These are phyloP conservation scores for Calycina herbarum DNA, from an alignment of 2,329 filamentous ascomycete genomes.

Conservation along the genomic window DNA sequence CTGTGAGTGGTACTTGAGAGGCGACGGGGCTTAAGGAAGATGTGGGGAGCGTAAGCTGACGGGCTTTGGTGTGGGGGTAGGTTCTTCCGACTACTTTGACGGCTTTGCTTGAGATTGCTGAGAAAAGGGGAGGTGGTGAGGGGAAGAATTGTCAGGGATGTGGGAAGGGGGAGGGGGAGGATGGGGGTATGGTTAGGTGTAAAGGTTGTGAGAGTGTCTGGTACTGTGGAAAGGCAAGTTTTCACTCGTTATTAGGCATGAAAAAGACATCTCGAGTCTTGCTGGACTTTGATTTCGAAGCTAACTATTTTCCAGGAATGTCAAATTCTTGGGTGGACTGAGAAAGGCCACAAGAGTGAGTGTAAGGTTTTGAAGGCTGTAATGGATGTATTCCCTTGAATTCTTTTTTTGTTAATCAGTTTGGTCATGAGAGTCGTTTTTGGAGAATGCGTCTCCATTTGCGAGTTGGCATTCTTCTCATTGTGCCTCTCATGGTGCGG, in stretches of 20 bases:
- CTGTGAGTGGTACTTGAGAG: conserved; percentile 16
- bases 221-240: conserved; percentile 36
- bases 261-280: background rate
- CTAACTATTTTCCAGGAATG: conserved; percentile 26
- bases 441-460: background rate
- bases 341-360: conserved; percentile 32
- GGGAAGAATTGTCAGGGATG: conserved; percentile 29
- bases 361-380: conserved; percentile 32
- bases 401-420: background rate
- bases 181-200: conserved; percentile 26
- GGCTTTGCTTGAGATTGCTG: conserved; percentile 24
- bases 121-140: conserved; percentile 5
- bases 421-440: background rate
- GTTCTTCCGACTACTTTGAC: conserved; percentile 29
- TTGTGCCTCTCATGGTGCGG: background rate
- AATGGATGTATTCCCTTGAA: conserved; percentile 7
- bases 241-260: background rate
- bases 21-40: background rate
- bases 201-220: conserved; percentile 33
- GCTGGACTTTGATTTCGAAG: background rate
- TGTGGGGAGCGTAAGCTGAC: background rate
- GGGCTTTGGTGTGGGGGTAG: conserved; percentile 14
- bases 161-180: conserved; percentile 17
- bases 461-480: background rate
- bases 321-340: conserved; percentile 32